Conservation (phyloP, 257 asterid species). For the Leonotis leonurus region DNA sequence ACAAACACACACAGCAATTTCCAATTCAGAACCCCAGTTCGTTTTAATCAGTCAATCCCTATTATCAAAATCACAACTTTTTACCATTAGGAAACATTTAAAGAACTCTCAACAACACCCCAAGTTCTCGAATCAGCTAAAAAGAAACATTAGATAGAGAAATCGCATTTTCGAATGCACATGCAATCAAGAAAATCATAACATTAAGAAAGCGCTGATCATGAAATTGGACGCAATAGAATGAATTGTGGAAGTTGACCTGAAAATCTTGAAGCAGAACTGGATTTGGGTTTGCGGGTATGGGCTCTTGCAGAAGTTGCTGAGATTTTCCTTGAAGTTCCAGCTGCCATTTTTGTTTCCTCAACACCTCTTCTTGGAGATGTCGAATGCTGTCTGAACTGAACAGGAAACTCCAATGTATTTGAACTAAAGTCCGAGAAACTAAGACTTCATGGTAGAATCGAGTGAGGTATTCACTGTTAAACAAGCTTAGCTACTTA, state of each 20-base stretch:
- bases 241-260: constrained; percentile 23
- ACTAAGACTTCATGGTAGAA: too few relatives aligned
- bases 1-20: neutral
- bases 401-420: too few relatives aligned
- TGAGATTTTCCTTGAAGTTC: constrained; percentile 44
- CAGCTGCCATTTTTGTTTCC: constrained; percentile 32
- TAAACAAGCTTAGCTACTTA: too few relatives aligned
- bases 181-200: too few relatives aligned
- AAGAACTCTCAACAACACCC: neutral
- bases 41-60: neutral
- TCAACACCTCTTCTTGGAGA: neutral
- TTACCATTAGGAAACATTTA: neutral
- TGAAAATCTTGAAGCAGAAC: constrained; percentile 29
- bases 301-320: constrained; percentile 69
- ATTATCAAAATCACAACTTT: constrained; percentile 6
- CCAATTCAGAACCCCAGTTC: neutral
- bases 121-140: neutral
- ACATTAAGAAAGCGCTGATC: too few relatives aligned
- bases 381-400: neutral
- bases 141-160: too few relatives aligned
- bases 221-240: neutral
- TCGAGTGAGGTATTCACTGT: too few relatives aligned
- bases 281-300: constrained; percentile 44
- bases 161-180: too few relatives aligned
- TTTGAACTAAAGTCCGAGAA: too few relatives aligned